Conservation (phyloP, 1,139 yeast genomes). For the Zygoascus meyerae region DNA sequence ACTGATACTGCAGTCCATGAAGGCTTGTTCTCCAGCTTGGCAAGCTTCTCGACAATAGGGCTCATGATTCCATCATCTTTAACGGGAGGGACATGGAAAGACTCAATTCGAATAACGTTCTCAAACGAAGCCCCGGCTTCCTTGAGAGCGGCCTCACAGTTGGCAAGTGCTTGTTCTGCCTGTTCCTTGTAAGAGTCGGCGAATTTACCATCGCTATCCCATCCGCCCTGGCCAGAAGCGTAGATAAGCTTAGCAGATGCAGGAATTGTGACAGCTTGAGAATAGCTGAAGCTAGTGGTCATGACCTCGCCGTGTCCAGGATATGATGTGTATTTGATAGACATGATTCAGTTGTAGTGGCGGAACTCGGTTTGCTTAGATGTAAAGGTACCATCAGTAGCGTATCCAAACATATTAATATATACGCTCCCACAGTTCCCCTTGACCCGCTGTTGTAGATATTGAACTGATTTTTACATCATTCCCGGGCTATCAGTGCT, state of each 20-base stretch:
- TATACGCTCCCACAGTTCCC: too few relatives aligned
- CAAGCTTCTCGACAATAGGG: not conserved
- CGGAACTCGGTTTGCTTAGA: not conserved
- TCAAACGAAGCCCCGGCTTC: constrained; percentile 3
- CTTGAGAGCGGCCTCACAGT: constrained; percentile 7
- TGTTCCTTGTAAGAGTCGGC: not conserved
- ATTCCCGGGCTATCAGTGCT: too few relatives aligned
- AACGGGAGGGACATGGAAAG: constrained; percentile 3
- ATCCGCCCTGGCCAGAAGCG: constrained; percentile 10
- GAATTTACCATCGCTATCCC: constrained; percentile 7
- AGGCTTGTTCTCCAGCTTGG: constrained; percentile 1
- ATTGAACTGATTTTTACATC: too few relatives aligned
- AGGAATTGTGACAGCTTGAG: constrained; percentile 9
- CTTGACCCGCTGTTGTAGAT: too few relatives aligned
- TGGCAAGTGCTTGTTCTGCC: constrained; percentile 6
- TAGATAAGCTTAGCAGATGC: constrained; percentile 3
- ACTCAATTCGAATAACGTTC: constrained; percentile 2
- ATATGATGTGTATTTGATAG: constrained; percentile 2
- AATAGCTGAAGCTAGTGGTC: constrained; percentile 5
- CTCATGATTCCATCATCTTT: not conserved
- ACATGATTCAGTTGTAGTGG: not conserved
- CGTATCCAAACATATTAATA: too few relatives aligned
- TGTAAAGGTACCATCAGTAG: too few relatives aligned
- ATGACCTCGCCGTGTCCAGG: constrained; percentile 3
- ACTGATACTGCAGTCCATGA: constrained; percentile 7